Evolutionary conservation across 2,329 filamentous ascomycete genomes (phyloP), one percentile per base, ranked within the genome.

Genomic region (Arthrobotrys iridis): DNA sequence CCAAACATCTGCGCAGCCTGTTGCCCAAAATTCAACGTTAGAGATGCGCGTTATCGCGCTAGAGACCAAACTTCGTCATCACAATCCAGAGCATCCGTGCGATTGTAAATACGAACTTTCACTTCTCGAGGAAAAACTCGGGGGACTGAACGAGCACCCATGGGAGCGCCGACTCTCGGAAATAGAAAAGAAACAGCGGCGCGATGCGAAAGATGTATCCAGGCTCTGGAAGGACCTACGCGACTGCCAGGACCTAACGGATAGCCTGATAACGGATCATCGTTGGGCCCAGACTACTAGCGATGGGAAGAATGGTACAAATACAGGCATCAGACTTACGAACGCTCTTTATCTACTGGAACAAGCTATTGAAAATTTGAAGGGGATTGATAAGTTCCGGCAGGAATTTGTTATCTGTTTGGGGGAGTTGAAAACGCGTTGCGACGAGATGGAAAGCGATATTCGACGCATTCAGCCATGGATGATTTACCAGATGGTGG

Each of bases 71-170:
- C 63, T 67, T 24, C 71, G 63, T 45, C 63, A 75, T 18, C 64
- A 63, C 26, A 74, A 66, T 5, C 62, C 68, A 8, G 68, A 74
- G 13, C 68, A 74, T 18, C 68, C 62, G 8, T 74, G 68, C 55
- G 68, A 74, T 40, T 74, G 68, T 40, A 74, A 74, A 50, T 74
- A 74, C 28, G 68, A 74, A 11, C 52, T 74, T 18, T 74, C 68
- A 10, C 60, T 74, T 3, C 60, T 74, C 6, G 68, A 74, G 33
- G 68, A 66, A 48, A 74, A 48, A 48, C 37, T 74, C 11, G 68
- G 68, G 13, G 50, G 43, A 2, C 52, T 66, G 1, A 35, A 45
- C 30, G 28, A 74, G n/a, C 68, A 74, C 18, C 60, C 68, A 10
- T 74, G 62, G 41, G 68, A 74, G 20, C 52, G 35, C 30, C 50